phyloP scores from a whole-genome alignment of 805 yeast genomes.

The Candida wancherniae region DNA sequence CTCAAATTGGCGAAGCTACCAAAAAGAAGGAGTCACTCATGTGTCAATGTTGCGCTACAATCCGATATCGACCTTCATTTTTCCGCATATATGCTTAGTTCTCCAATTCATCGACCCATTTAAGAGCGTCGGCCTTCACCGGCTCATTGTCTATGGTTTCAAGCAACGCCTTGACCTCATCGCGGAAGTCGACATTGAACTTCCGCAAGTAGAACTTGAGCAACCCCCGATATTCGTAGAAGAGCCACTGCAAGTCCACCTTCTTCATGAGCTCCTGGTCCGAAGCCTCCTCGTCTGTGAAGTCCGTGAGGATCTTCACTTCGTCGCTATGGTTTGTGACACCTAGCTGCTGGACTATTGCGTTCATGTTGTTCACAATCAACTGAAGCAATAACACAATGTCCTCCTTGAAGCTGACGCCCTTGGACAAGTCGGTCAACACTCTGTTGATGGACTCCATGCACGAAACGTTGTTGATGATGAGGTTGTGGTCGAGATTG shows the following conservation, averaged over 20 bases:
- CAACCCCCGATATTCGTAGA: constrained; percentile 39
- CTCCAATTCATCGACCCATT: constrained; percentile 16
- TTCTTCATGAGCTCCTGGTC: constrained; percentile 20
- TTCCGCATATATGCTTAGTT: constrained; percentile 1
- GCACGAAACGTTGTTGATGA: constrained; percentile 38
- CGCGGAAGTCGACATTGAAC: constrained; percentile 15
- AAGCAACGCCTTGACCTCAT: constrained; percentile 12
- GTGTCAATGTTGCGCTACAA: too few relatives aligned
- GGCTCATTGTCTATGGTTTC: constrained; percentile 13
- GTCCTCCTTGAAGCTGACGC: constrained; percentile 17
- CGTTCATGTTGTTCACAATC: constrained; percentile 30
- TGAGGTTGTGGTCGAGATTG: constrained; percentile 25
- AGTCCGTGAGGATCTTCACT: constrained; percentile 24
- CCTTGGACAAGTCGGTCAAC: constrained; percentile 20
- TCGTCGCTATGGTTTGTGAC: constrained; percentile 14
- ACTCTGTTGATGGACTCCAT: constrained; percentile 40
- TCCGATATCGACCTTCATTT: too few relatives aligned
- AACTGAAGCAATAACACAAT: constrained; percentile 19
- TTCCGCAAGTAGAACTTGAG: constrained; percentile 36
- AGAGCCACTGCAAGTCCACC: constrained; percentile 38
- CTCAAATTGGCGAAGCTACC: too few relatives aligned
- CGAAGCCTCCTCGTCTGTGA: constrained; percentile 22
- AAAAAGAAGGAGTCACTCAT: too few relatives aligned
- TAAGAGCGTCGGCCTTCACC: constrained; percentile 13
- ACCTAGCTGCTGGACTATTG: constrained; percentile 16